A percentile compares a stretch with the other conserved stretches of the same genome.
Conservation (phyloP, 495 filamentous ascomycete species). For the Aspergillus indologenus region DNA sequence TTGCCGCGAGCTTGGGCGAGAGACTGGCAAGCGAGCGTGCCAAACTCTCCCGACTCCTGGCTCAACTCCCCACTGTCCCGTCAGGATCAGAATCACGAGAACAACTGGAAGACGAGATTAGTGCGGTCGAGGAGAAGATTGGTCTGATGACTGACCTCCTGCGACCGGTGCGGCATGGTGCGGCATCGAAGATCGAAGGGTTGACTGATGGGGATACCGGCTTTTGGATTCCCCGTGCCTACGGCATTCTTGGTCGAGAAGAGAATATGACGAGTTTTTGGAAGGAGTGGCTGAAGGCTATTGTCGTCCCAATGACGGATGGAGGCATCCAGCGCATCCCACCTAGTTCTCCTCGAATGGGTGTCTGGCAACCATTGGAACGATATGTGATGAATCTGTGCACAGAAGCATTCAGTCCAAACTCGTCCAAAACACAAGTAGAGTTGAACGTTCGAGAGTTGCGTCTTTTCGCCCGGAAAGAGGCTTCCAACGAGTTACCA, state of each 20-base stretch:
- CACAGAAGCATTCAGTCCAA: constrained; percentile 87
- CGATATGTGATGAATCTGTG: constrained; percentile 97
- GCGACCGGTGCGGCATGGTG: constrained; percentile 86
- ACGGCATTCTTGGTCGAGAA: constrained; percentile 89
- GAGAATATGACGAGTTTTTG: constrained; percentile 83
- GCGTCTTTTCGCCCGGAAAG: constrained; percentile 86
- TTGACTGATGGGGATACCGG: constrained; percentile 94
- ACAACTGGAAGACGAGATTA: constrained; percentile 86
- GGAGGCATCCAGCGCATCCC: constrained; percentile 79
- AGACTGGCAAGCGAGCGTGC: constrained; percentile 85
- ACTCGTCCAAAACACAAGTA: constrained; percentile 91
- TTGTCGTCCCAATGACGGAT: constrained; percentile 92
- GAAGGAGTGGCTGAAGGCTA: constrained; percentile 96
- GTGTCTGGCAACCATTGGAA: constrained; percentile 95
- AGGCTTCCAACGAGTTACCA: constrained; percentile 90
- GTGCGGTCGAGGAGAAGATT: constrained; percentile 95
- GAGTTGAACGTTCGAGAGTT: constrained; percentile 88
- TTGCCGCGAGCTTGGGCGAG: constrained; percentile 89
- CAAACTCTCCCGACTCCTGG: constrained; percentile 81
- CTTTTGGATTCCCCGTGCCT: constrained; percentile 93
- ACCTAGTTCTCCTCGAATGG: constrained; percentile 82
- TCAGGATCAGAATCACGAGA: constrained; percentile 82
- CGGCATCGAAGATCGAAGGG: constrained; percentile 95
- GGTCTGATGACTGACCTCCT: constrained; percentile 93
- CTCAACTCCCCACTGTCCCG: constrained; percentile 71